Percentiles rank a stretch among this genome's conserved stretches.
These are phyloP conservation scores for Ogataea trehaloabstinens DNA, from an alignment of 805 yeast species.

Conservation along the genomic window DNA sequence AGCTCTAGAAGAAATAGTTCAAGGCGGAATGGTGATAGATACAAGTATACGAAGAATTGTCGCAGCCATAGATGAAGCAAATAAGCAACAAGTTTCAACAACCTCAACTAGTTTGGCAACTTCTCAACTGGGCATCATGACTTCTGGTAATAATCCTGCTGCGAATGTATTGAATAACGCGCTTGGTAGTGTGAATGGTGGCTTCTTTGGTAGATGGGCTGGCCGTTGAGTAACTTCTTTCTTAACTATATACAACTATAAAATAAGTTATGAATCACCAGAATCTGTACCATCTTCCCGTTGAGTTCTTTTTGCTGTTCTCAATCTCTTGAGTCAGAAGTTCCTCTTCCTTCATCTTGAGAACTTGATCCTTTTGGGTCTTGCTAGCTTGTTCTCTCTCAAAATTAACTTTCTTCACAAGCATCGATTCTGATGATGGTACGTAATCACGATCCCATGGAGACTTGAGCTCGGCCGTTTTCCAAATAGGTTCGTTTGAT, in stretches of 20 bases:
- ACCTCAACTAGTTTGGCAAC: constrained; percentile 5
- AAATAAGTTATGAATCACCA: constrained; percentile 15
- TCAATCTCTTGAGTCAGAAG: constrained; percentile 24
- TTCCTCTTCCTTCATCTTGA: constrained; percentile 37
- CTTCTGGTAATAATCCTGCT: constrained; percentile 27
- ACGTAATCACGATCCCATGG: constrained; percentile 59
- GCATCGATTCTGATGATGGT: constrained; percentile 33
- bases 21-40: constrained; percentile 98
- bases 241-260: neutral
- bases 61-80: constrained; percentile 74
- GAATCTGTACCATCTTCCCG: constrained; percentile 24
- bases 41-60: constrained; percentile 82
- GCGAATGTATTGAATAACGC: constrained; percentile 10
- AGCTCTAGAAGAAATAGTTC: constrained; percentile 87
- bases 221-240: constrained; percentile 6
- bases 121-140: constrained; percentile 13
- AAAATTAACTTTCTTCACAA: constrained; percentile 41
- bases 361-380: constrained; percentile 38
- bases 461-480: constrained; percentile 63
- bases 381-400: constrained; percentile 46
- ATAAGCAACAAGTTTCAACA: constrained; percentile 43
- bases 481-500: constrained; percentile 81
- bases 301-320: neutral
- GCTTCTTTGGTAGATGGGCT: constrained; percentile 15
- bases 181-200: constrained; percentile 7